Conservation (phyloP, 169 alveolate genomes). For the Cryptosporidium meleagridis region DNA sequence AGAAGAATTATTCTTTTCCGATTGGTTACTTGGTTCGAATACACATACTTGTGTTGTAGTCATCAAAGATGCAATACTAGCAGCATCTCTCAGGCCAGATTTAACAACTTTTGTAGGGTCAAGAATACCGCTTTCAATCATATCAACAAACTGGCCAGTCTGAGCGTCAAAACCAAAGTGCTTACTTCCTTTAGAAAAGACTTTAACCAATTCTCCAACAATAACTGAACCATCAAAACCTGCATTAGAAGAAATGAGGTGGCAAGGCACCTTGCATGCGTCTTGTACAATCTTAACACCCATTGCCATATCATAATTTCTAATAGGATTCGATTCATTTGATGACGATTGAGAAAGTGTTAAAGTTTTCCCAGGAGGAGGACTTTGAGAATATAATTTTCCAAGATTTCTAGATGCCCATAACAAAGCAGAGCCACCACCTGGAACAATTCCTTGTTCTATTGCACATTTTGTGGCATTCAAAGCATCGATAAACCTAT, state of each 20-base stretch:
- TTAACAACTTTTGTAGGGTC: slow-evolving; percentile 99
- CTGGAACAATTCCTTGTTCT: slow-evolving; percentile 99
- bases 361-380: slow-evolving; percentile 44
- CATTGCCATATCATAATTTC: slow-evolving; percentile 92
- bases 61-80: slow-evolving; percentile 97
- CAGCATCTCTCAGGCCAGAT: slow-evolving; percentile 97
- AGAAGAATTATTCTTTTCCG: not conserved
- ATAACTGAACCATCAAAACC: slow-evolving; percentile 98
- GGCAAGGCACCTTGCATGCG: slow-evolving; percentile 96
- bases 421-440: slow-evolving; percentile 97
- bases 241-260: slow-evolving; percentile 97
- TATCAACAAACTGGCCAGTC: slow-evolving; percentile 92
- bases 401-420: slow-evolving; percentile 88
- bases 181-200: slow-evolving; percentile 77
- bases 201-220: slow-evolving; percentile 93
- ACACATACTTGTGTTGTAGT: slow-evolving; percentile 97
- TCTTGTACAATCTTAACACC: slow-evolving; percentile 95
- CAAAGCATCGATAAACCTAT: slow-evolving; percentile 97
- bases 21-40: slow-evolving; percentile 82
- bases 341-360: slow-evolving; percentile 4
- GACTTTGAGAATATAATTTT: slow-evolving; percentile 74
- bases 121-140: slow-evolving; percentile 94
- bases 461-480: slow-evolving; percentile 99
- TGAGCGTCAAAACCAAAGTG: slow-evolving; percentile 96
- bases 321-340: slow-evolving; percentile 81